These are phyloP conservation scores for Claviceps cyperi DNA, from an alignment of 2,329 filamentous ascomycete genomes.

Conservation along the genomic window DNA sequence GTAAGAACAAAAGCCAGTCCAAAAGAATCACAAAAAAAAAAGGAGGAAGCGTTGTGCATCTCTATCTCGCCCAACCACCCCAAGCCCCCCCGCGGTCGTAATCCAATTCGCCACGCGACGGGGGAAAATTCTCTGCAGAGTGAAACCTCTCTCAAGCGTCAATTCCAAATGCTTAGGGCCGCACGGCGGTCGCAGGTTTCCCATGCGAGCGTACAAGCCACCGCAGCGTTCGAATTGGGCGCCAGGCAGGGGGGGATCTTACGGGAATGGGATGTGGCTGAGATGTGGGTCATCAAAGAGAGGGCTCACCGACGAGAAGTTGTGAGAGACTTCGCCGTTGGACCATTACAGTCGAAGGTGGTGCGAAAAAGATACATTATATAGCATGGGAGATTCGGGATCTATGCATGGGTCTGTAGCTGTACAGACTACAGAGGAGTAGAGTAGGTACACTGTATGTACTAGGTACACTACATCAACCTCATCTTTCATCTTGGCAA, in stretches of 20 bases:
- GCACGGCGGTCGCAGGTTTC: slow-evolving; percentile 48
- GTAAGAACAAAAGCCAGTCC: background rate
- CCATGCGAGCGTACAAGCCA: slow-evolving; percentile 49
- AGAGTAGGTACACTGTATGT: too few species aligned
- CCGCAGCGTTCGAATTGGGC: slow-evolving; percentile 57
- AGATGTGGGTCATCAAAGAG: slow-evolving; percentile 3
- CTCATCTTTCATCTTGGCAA: too few species aligned
- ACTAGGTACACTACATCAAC: background rate
- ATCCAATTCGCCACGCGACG: slow-evolving; percentile 57
- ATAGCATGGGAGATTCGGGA: background rate
- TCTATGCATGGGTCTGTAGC: background rate
- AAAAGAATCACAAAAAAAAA: slow-evolving; percentile 9
- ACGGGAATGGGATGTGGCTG: slow-evolving; percentile 38
- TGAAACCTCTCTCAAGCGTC: slow-evolving; percentile 57
- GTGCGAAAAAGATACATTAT: slow-evolving; percentile 10
- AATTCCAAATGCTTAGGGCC: slow-evolving; percentile 53
- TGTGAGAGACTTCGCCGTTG: slow-evolving; percentile 42
- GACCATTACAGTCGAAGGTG: slow-evolving; percentile 46
- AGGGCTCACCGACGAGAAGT: slow-evolving; percentile 21
- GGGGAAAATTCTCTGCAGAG: slow-evolving; percentile 59
- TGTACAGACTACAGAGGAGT: too few species aligned
- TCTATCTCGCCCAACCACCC: slow-evolving; percentile 40
- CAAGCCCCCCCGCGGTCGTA: slow-evolving; percentile 48
- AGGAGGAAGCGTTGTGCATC: slow-evolving; percentile 33
- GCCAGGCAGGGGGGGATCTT: slow-evolving; percentile 38